A percentile compares a stretch with the other conserved stretches of the same genome.
Evolutionary conservation across 192 early-diverging fungal genomes (phyloP).

Genomic region (Chytriomyces hyalinus): DNA sequence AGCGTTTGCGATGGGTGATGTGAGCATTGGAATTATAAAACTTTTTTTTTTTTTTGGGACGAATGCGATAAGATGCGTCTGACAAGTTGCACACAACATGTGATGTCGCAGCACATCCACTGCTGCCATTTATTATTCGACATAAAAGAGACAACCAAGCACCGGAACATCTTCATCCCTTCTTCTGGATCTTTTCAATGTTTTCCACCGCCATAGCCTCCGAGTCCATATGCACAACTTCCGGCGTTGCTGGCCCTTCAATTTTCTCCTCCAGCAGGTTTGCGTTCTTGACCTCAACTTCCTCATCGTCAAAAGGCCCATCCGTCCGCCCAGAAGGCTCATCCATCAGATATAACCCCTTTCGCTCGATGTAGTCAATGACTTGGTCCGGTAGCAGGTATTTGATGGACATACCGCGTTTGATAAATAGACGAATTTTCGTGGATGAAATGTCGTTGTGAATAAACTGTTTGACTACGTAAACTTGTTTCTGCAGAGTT

Average conservation of each 20-base stretch:
- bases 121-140: neutral
- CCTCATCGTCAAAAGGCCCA: conserved; percentile 30
- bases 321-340: conserved; percentile 34
- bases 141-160: neutral
- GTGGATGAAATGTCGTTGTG: conserved; percentile 98
- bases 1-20: conserved; percentile 4
- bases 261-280: conserved; percentile 14
- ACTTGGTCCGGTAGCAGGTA: conserved; percentile 93
- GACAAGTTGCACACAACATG: neutral
- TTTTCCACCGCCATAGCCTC: neutral
- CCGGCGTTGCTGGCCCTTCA: conserved; percentile 4
- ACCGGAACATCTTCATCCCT: neutral
- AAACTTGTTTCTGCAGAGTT: conserved; percentile 76
- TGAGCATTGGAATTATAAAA: neutral
- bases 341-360: conserved; percentile 70
- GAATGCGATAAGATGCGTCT: neutral
- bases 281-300: neutral
- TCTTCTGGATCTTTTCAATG: neutral
- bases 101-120: neutral
- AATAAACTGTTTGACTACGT: conserved; percentile 94
- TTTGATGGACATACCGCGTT: conserved; percentile 91
- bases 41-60: neutral
- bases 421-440: conserved; percentile 94
- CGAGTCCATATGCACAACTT: conserved; percentile 16
- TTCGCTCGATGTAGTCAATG: conserved; percentile 83